Evolutionary conservation across 2,329 filamentous ascomycete species (phyloP).

Genomic region (Neonectria hederae): DNA sequence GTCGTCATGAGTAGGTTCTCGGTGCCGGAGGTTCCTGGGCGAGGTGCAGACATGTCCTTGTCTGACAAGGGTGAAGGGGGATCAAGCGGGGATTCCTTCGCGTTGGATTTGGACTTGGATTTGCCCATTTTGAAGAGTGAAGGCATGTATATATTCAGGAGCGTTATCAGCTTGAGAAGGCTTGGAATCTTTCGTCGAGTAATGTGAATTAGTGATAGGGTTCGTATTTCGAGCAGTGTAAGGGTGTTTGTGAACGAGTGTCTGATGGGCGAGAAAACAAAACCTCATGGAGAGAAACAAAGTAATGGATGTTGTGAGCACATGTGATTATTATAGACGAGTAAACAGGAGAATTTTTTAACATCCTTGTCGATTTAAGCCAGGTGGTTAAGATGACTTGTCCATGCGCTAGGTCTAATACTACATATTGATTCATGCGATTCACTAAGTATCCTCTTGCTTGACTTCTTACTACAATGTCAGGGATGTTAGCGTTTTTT

Average conservation of each 20-base stretch:
- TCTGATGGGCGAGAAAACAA: slow-evolving; percentile 14
- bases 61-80: slow-evolving; percentile 2
- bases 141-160: slow-evolving; percentile 5
- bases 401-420: neutral
- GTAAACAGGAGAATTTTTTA: neutral
- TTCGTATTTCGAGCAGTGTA: neutral
- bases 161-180: neutral
- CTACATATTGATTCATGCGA: neutral
- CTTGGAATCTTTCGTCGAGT: neutral
- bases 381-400: neutral
- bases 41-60: slow-evolving; percentile 12
- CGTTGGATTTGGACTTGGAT: slow-evolving; percentile 14
- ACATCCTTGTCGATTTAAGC: neutral
- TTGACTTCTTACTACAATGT: neutral
- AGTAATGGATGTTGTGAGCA: neutral
- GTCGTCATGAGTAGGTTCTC: slow-evolving; percentile 53
- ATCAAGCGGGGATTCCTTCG: neutral
- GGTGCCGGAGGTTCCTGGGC: slow-evolving; percentile 56
- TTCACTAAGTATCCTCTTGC: neutral
- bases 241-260: slow-evolving; percentile 13
- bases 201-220: neutral
- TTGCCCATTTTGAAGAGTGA: slow-evolving; percentile 14
- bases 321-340: neutral
- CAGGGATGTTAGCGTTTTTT: neutral
- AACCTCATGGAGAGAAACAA: slow-evolving; percentile 15